Base-by-base conservation (phyloP, 768 basidiomycete genomes). In the Psilocybe azurescens region DNA sequence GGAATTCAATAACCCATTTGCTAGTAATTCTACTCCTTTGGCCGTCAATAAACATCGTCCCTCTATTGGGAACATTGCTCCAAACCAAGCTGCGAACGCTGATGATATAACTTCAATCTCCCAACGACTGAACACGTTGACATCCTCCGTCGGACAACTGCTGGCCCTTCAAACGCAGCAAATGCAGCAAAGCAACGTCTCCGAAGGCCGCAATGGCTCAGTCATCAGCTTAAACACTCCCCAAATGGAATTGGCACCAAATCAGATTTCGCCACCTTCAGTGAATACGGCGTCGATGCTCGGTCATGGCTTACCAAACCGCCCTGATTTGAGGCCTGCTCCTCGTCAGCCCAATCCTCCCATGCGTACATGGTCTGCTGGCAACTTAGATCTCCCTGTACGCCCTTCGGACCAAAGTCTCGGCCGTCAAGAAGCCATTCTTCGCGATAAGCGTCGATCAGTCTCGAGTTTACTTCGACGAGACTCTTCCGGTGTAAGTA, bases 1-100 rank as follows among this genome's bases (percentile, higher is more conserved):
- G n/a, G 91, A 93, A 67, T 94, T 93, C 80, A 89, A 90, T 70
- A 88, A 93, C 69, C 92, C 92, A 0, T 94, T 94, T 69, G 86
- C 90, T 33, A 70, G 84, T 28, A 77, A 75, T 58, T 63, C 73
- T 30, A 78, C 79, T 78, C 44, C 69, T 73, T 16, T 58, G 78
- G 59, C 79, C 75, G 60, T 66, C 38, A 56, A 32, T 53, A 70
- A 81, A 38, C 81, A 84, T 33, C 85, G 91, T 52, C 83, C 83
- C 49, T 94, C 90, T 13, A 80, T 89, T 59, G 83, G 85, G 6
- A 87, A 83, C 66, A 86, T 92, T 69, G 86, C 89, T 29, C 89
- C 91, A 47, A 90, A 91, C 72, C 90, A 91, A 76, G 73, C 83
- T 38, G 81, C 81, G 48, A 85, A 87, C 44, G 72, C 80, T 28